Conservation (phyloP, 176 grass and related monocot species). For the Cymbopogon citratus region DNA sequence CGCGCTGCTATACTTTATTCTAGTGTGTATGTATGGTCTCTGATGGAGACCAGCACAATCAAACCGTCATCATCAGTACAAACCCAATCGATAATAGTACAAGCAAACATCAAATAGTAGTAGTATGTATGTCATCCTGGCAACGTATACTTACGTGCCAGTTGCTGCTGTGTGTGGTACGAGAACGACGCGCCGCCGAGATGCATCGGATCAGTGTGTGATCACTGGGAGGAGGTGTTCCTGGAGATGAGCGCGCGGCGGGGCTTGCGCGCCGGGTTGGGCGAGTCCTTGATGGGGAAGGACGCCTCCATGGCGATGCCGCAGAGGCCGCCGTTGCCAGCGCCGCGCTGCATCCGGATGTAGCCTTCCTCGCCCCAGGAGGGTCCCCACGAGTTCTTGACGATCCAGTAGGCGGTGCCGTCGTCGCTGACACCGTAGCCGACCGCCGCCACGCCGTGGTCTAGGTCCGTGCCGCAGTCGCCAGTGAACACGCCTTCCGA, state of each 20-base stretch:
- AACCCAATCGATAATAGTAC: neutral
- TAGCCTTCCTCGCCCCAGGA: slow-evolving; percentile 63
- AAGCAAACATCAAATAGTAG: neutral
- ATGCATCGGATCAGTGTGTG: neutral
- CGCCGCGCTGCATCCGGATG: slow-evolving; percentile 61
- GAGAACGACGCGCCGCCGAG: no score
- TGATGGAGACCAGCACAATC: neutral
- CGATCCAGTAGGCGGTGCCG: slow-evolving; percentile 58
- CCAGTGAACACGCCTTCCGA: slow-evolving; percentile 76
- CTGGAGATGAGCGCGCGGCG: slow-evolving; percentile 19
- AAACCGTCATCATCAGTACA: neutral
- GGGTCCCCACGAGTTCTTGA: slow-evolving; percentile 68
- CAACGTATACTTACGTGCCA: neutral
- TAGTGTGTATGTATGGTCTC: neutral
- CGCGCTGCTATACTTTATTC: slow-evolving; percentile 7
- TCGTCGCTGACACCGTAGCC: slow-evolving; percentile 49
- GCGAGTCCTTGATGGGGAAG: slow-evolving; percentile 59
- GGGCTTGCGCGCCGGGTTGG: slow-evolving; percentile 28
- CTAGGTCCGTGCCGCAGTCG: slow-evolving; percentile 55
- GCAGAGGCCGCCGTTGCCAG: slow-evolving; percentile 48
- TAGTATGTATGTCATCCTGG: neutral
- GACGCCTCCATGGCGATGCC: slow-evolving; percentile 60
- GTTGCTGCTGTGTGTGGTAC: neutral
- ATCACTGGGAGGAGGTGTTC: neutral
- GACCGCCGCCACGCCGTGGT: slow-evolving; percentile 73